phyloP scores from a whole-genome alignment of 441 rosid species.

The Cnidoscolus chayamansa region DNA sequence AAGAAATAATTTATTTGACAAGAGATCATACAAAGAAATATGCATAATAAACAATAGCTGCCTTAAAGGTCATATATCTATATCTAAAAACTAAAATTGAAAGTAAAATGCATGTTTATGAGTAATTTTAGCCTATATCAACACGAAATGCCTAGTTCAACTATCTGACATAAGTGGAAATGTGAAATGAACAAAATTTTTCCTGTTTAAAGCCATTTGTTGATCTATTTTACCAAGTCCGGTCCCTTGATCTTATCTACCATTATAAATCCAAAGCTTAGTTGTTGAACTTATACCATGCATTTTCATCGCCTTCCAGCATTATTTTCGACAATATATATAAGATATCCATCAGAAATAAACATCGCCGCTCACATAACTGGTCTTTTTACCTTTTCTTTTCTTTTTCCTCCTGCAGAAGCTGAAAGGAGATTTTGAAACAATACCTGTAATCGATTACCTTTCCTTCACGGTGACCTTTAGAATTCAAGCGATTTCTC shows the following conservation, averaged over 20 bases:
- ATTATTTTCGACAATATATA: not conserved
- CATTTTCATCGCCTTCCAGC: not conserved
- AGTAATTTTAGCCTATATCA: not conserved
- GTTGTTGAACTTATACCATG: not conserved
- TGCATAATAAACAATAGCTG: not conserved
- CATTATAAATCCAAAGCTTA: not conserved
- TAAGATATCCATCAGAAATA: not conserved
- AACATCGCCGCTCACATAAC: not conserved
- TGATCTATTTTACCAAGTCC: not conserved
- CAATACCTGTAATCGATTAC: slow-evolving; percentile 81
- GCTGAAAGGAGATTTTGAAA: slow-evolving; percentile 3
- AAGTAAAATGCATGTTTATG: not conserved
- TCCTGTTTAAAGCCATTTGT: not conserved
- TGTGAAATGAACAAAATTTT: not conserved
- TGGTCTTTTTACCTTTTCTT: not conserved
- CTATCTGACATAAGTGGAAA: not conserved
- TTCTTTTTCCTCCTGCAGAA: not conserved
- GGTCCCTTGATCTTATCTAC: not conserved
- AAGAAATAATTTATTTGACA: not conserved
- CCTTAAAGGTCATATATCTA: not conserved
- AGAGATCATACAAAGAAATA: not conserved
- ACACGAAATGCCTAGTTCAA: not conserved
- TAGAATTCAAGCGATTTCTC: slow-evolving; percentile 85
- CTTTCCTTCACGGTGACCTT: slow-evolving; percentile 90
- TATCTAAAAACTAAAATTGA: not conserved